phyloP scores from a whole-genome alignment of 192 early-diverging fungal genomes.

The Coemansia sp. region DNA sequence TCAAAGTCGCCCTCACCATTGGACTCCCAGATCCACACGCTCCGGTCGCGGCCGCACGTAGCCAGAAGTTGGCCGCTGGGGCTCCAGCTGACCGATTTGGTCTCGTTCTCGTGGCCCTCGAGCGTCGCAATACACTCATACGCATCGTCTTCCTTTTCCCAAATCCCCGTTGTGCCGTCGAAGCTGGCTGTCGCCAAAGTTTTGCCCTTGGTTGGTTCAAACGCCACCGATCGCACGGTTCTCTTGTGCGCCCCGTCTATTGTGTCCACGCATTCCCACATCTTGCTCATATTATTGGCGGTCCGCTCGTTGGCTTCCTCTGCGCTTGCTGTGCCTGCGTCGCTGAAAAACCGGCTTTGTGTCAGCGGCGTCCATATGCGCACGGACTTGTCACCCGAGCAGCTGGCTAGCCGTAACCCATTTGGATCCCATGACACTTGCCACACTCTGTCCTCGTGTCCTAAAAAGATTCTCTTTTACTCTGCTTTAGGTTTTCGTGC shows the following conservation, averaged over 20 bases:
- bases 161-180: constrained; percentile 90
- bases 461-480: constrained; percentile 25
- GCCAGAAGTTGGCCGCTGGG: constrained; percentile 78
- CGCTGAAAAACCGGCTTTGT: constrained; percentile 14
- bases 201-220: constrained; percentile 67
- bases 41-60: constrained; percentile 95
- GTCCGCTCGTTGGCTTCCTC: not conserved
- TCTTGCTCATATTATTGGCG: constrained; percentile 3
- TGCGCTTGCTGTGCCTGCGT: constrained; percentile 3
- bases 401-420: constrained; percentile 72
- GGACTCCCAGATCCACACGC: constrained; percentile 98
- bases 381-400: constrained; percentile 85
- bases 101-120: constrained; percentile 99
- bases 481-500: not conserved
- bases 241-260: constrained; percentile 88
- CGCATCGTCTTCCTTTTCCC: constrained; percentile 73
- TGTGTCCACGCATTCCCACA: constrained; percentile 70
- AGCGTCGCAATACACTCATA: constrained; percentile 91
- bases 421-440: constrained; percentile 82
- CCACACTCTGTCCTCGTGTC: constrained; percentile 88
- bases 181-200: constrained; percentile 87
- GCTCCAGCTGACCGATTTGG: constrained; percentile 90
- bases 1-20: constrained; percentile 89
- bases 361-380: constrained; percentile 72
- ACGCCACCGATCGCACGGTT: constrained; percentile 87